These are phyloP conservation scores for Apophysomyces elegans DNA, from an alignment of 371 early-diverging fungal species.

Conservation along the genomic window DNA sequence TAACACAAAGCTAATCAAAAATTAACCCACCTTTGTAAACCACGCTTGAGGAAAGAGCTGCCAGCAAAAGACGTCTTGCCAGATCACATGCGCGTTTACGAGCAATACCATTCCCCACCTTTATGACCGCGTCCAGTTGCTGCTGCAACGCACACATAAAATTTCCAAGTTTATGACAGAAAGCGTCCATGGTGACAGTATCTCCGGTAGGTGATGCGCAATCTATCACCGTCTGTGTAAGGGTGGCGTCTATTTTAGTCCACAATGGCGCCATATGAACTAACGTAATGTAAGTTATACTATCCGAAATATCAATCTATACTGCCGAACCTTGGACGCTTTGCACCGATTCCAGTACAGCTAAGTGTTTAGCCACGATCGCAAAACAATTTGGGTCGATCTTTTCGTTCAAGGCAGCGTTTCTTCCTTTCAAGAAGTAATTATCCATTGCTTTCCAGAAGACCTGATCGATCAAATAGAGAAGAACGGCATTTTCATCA, in stretches of 20 bases:
- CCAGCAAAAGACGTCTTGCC: constrained; percentile 28
- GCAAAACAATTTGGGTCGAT: constrained; percentile 22
- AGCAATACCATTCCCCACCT: neutral
- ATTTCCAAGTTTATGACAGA: constrained; percentile 30
- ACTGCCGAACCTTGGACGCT: constrained; percentile 23
- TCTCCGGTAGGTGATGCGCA: constrained; percentile 17
- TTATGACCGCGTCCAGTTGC: constrained; percentile 9
- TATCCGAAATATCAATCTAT: neutral
- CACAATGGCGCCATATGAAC: constrained; percentile 18
- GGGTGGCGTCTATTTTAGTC: constrained; percentile 26
- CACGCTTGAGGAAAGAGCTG: constrained; percentile 33
- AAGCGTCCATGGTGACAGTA: constrained; percentile 25
- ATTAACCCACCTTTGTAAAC: constrained; percentile 30
- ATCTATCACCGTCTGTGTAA: constrained; percentile 37
- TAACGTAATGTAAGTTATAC: neutral
- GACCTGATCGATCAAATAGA: constrained; percentile 19
- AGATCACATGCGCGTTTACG: constrained; percentile 14
- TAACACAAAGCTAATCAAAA: too few species aligned
- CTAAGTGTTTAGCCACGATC: constrained; percentile 36
- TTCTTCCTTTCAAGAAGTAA: constrained; percentile 23
- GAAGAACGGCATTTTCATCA: neutral
- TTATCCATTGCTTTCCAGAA: constrained; percentile 25
- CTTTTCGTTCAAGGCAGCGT: constrained; percentile 29
- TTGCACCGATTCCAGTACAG: constrained; percentile 26
- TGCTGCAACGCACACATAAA: constrained; percentile 27